Base-by-base conservation (phyloP, 768 basidiomycete species). In the Phylloporus arenicola region DNA sequence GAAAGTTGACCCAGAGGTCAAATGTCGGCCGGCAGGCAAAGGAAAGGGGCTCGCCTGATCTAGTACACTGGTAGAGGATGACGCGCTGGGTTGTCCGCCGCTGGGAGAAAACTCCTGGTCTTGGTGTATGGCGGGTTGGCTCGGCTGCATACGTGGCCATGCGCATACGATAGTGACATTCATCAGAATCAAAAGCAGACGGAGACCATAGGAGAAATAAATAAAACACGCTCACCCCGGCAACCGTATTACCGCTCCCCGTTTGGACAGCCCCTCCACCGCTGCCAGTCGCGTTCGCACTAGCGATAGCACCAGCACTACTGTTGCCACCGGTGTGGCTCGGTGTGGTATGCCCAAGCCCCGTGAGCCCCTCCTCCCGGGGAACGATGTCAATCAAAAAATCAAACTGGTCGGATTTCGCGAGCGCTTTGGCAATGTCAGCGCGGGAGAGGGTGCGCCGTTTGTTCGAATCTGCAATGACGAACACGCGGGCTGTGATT, bases 371-470 rank as follows among this genome's bases (percentile, higher is more conserved):
- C 51, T 91, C 88, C 52, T 95, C 94, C 38, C 93, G 75, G 0
- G 94, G 94, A 1, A 95, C 86, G 51, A 96, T 92, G 68, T 97
- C 95, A 64, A 97, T 95, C 51, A 98, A 74, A 63, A 98, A 98
- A 72, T 97, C 95, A 61, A 97, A 97, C 67, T 94, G 92, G 71
- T 97, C 95, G 4, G 87, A 88, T 68, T 92, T 92, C 60, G 82
- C 81, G 52, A 96, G 77, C 0, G 94, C 95, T 61, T 92, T 89
- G 6, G 92, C 88, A 47, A 99, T 93, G 69, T 97, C 94, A 13
- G 90, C 84, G 42, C 92, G 84, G 10, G 92, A 93, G 17, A 97
- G 76, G 3, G 94, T 97, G n/a, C 93, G 86, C 24, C 94, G 86
- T 69, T 96, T 97, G 72, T 93, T 89, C 22, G 91, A 86, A 70